A percentile compares a stretch with the other conserved stretches of the same genome.
phyloP scores from a whole-genome alignment of 257 asterid species.

The Schizonepeta tenuifolia region DNA sequence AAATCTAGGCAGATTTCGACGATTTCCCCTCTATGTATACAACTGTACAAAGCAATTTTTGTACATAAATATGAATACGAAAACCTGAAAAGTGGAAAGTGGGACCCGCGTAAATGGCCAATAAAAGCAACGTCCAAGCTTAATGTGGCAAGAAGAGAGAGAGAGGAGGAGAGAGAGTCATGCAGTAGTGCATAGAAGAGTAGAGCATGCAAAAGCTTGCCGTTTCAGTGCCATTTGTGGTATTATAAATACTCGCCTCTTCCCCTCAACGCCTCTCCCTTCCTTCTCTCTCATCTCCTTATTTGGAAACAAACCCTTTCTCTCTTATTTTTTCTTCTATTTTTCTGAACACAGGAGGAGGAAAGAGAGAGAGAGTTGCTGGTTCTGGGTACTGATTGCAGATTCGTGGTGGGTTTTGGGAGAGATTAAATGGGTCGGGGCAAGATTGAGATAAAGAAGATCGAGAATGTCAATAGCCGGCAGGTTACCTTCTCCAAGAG shows the following conservation, averaged over 20 bases:
- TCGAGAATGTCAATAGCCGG: constrained; percentile 75
- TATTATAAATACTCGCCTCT: constrained; percentile 39
- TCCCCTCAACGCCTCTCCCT: constrained; percentile 51
- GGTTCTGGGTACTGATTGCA: constrained; percentile 8
- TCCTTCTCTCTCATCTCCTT: constrained; percentile 35
- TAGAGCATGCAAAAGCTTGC: constrained; percentile 71
- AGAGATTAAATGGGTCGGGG: constrained; percentile 70
- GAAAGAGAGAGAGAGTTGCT: background rate
- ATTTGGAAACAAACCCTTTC: constrained; percentile 44
- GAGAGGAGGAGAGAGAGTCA: constrained; percentile 41
- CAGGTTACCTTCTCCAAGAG: constrained; percentile 85
- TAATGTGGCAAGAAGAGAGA: constrained; percentile 46
- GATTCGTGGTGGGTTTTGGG: constrained; percentile 39
- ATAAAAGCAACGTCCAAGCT: constrained; percentile 41
- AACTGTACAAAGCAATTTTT: constrained; percentile 25
- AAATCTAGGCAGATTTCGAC: constrained; percentile 40
- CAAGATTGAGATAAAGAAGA: constrained; percentile 76
- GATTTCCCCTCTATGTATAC: constrained; percentile 26
- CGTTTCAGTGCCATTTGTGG: constrained; percentile 83
- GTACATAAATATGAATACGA: constrained; percentile 23
- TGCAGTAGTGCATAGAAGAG: constrained; percentile 46
- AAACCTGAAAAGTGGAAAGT: constrained; percentile 48
- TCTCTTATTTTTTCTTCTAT: constrained; percentile 10
- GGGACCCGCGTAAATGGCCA: constrained; percentile 39
- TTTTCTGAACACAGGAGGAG: background rate